Base-by-base conservation (phyloP, 2,329 filamentous ascomycete genomes). In the Aspergillus quadrilineatus region DNA sequence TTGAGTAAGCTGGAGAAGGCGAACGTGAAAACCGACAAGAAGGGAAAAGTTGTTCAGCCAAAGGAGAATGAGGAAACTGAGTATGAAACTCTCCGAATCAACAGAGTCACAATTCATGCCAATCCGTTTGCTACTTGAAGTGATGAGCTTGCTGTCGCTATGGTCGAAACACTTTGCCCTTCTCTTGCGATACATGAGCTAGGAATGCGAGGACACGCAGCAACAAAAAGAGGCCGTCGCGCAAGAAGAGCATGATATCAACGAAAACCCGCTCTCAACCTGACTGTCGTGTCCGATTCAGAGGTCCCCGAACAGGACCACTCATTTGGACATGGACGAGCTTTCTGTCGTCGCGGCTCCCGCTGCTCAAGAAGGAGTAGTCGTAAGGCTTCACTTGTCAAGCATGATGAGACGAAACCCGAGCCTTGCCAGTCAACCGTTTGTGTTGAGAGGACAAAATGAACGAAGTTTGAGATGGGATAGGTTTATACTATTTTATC, bases 21-120 rank as follows among this genome's bases (percentile, higher is more conserved):
- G 53, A 84, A 87, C 64, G 75, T 82, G 2, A 79, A 81, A 59
- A 80, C 86, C 32, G 85, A 87, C 68, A 85, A 83, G 73, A 88
- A 87, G 74, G 82, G 79, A 49, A 76, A 83, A 60, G 82, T 84
- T 6, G 68, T 71, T 46, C 75, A 77, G 61, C 77, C 77, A 1
- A 74, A 73, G 55, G 73, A 73, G 37, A 69, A 69, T 1, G 66
- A 73, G 46, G 67, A 72, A 28, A 69, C 67, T 32, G 69, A 70
- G 6, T 71, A 79, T 64, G 81, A 86, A 65, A 73, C 74, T 39
- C 74, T 86, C 50, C 76, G 73, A 55, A 82, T 88, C 55, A 76
- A 83, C 58, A 75, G 68, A 1, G 80, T 87, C 15, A 82, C 81
- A 2, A 82, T 87, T 42, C 85, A 87, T 73, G 85, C 85, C 9